phyloP scores from a whole-genome alignment of 805 yeast species.

The Sugiyamaella mastotermitis region DNA sequence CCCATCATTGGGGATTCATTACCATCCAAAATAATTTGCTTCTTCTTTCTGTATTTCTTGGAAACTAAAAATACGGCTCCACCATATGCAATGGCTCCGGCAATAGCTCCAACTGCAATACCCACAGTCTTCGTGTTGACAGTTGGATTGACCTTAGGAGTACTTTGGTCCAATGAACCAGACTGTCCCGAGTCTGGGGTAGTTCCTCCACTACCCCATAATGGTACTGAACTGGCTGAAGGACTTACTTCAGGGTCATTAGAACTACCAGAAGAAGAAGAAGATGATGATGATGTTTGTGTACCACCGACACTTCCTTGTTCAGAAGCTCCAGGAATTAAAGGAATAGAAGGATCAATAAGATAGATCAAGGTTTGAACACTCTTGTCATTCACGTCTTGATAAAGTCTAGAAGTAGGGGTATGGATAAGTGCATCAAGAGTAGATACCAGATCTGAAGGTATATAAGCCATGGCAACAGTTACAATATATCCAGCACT shows the following conservation, averaged over 20 bases:
- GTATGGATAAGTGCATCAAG: slow-evolving; percentile 48
- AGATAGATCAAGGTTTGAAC: slow-evolving; percentile 53
- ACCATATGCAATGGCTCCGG: slow-evolving; percentile 66
- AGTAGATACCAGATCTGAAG: slow-evolving; percentile 41
- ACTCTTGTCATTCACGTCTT: slow-evolving; percentile 46
- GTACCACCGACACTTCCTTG: slow-evolving; percentile 6
- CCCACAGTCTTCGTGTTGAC: slow-evolving; percentile 56
- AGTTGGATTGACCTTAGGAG: slow-evolving; percentile 22
- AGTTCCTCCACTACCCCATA: slow-evolving; percentile 3
- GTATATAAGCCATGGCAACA: slow-evolving; percentile 84
- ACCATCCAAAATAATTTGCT: slow-evolving; percentile 16
- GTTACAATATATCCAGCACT: slow-evolving; percentile 65
- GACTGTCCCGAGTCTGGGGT: slow-evolving; percentile 12
- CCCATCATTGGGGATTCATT: slow-evolving; percentile 9
- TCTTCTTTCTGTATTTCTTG: slow-evolving; percentile 38
- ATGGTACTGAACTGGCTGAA: slow-evolving; percentile 7
- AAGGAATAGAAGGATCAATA: slow-evolving; percentile 67
- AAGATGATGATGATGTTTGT: slow-evolving; percentile 24
- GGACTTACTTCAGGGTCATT: slow-evolving; percentile 3
- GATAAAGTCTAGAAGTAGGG: slow-evolving; percentile 52
- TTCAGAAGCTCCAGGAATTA: slow-evolving; percentile 19
- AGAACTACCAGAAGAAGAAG: slow-evolving; percentile 14
- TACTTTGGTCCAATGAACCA: slow-evolving; percentile 31
- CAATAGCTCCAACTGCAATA: slow-evolving; percentile 74
- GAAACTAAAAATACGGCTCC: slow-evolving; percentile 51